Percentiles rank a stretch among this genome's conserved stretches.
Evolutionary conservation across 1,284 basidiomycete species (phyloP).

Genomic region (Sphagnurus paluster): DNA sequence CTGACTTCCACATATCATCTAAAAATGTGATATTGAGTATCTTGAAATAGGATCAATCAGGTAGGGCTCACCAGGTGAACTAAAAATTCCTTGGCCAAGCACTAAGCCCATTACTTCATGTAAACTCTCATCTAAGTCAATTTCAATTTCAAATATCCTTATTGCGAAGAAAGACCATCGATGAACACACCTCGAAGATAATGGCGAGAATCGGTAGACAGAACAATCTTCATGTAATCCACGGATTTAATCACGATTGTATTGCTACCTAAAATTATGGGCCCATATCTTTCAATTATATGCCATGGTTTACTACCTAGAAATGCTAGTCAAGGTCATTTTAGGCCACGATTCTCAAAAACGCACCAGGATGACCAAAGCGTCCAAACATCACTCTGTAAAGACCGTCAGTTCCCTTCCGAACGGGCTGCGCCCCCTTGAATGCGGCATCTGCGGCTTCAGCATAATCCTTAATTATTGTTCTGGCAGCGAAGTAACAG

Average conservation of each 20-base stretch:
- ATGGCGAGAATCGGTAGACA: conserved; percentile 34
- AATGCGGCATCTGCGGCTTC: conserved; percentile 21
- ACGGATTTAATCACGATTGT: conserved; percentile 31
- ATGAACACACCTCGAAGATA: conserved; percentile 33
- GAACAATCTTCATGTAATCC: conserved; percentile 28
- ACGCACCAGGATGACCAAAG: conserved; percentile 19
- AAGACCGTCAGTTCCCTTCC: conserved; percentile 2
- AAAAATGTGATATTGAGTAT: not conserved
- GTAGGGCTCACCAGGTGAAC: conserved; percentile 12
- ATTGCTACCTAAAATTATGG: conserved; percentile 28
- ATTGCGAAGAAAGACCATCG: not conserved
- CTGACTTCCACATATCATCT: conserved; percentile 41
- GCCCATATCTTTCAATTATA: conserved; percentile 20
- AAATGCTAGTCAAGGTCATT: conserved; percentile 13
- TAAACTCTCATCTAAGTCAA: conserved; percentile 13
- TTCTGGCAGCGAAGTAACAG: conserved; percentile 7
- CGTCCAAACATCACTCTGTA: conserved; percentile 18
- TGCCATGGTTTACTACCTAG: conserved; percentile 24
- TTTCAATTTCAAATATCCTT: not conserved
- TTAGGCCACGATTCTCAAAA: not conserved
- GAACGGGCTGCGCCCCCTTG: conserved; percentile 24
- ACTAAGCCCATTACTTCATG: conserved; percentile 27
- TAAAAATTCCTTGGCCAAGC: conserved; percentile 34
- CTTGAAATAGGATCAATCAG: not conserved
- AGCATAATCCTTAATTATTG: conserved; percentile 8